phyloP scores from a whole-genome alignment of 106 monocot species.

The Platanthera guangdongensis region DNA sequence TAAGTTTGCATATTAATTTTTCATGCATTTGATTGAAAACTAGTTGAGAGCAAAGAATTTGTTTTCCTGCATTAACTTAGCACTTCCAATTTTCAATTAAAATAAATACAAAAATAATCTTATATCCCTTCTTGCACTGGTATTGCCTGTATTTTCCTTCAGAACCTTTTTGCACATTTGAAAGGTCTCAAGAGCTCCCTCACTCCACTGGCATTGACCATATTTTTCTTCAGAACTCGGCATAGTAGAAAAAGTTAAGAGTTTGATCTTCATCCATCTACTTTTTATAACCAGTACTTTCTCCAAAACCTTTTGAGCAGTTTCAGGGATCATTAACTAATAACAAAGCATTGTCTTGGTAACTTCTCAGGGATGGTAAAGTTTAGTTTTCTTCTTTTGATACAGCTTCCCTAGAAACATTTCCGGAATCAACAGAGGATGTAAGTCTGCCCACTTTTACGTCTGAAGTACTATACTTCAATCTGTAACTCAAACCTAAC shows the following conservation, averaged over 20 bases:
- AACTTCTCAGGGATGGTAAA: not conserved
- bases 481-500: not conserved
- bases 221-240: no score
- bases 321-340: no score
- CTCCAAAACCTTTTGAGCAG: no score
- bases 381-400: not conserved
- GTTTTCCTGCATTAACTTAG: no score
- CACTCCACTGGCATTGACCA: not conserved
- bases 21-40: no score
- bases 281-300: no score
- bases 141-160: no score
- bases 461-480: not conserved
- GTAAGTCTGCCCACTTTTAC: not conserved
- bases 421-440: not conserved
- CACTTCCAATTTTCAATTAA: not conserved
- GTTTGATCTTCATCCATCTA: no score
- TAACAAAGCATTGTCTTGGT: not conserved
- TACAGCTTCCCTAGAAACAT: not conserved
- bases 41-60: no score
- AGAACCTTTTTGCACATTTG: not conserved
- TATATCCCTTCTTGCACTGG: not conserved
- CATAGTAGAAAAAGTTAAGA: no score
- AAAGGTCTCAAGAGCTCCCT: not conserved
- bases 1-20: no score
- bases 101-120: not conserved